A percentile compares a stretch with the other conserved stretches of the same genome.
Conservation (phyloP, 257 asterid species). For the Asclepias syriaca region DNA sequence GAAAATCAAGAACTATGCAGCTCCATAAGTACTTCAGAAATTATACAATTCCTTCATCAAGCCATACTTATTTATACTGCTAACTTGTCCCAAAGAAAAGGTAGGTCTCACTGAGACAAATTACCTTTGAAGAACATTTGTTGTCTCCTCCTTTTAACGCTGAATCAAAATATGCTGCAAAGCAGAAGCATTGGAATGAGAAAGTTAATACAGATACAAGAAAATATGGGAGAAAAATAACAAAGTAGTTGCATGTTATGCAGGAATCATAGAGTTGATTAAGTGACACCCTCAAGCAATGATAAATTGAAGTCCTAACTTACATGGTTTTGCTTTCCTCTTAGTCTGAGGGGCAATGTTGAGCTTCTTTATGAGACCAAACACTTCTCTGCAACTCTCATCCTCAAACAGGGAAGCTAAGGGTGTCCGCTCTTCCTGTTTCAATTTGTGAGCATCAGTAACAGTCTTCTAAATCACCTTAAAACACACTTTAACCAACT, state of each 20-base stretch:
- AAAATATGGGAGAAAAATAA: neutral
- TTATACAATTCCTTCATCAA: neutral
- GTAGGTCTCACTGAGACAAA: neutral
- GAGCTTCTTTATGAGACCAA: constrained; percentile 82
- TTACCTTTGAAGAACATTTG: constrained; percentile 63
- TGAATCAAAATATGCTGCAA: constrained; percentile 77
- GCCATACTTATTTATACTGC: neutral
- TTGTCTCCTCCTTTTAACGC: constrained; percentile 52
- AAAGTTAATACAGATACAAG: neutral
- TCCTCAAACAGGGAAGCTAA: constrained; percentile 63
- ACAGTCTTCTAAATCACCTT: constrained; percentile 5
- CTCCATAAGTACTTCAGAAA: neutral
- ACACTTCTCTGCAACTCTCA: constrained; percentile 75
- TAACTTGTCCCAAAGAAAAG: neutral
- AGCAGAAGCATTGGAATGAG: constrained; percentile 12
- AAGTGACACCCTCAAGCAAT: neutral
- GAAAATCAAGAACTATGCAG: neutral
- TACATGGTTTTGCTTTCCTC: constrained; percentile 76
- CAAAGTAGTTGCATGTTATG: neutral
- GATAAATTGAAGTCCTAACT: neutral
- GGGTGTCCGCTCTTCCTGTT: constrained; percentile 56
- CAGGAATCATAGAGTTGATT: neutral
- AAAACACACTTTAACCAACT: neutral
- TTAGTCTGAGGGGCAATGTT: constrained; percentile 58
- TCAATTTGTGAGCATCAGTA: neutral